Evolutionary conservation across 2,329 filamentous ascomycete species (phyloP), one percentile per base, ranked within the genome.

Genomic region (Sarocladiaceae sp.): DNA sequence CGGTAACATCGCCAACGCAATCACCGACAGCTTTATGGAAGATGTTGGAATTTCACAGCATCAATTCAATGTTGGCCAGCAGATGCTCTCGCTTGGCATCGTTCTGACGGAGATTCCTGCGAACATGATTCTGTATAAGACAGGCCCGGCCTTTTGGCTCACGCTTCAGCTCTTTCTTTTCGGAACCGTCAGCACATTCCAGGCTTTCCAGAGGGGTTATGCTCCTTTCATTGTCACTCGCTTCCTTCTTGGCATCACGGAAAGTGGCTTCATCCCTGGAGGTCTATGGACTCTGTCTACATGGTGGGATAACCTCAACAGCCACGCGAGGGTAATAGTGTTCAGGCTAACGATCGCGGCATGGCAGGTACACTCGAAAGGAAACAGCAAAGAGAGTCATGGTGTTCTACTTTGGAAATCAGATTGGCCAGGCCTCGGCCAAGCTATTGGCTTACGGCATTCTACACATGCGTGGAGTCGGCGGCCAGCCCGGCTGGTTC

Each of bases 321-420:
- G 21, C 19, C 33, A 35, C 7, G 33, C 6, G 6, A 5, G n/a
- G n/a, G n/a, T n/a, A n/a, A n/a, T n/a, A n/a, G n/a, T n/a, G n/a
- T n/a, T n/a, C n/a, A n/a, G n/a, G n/a, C n/a, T n/a, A n/a, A n/a
- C n/a, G n/a, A n/a, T n/a, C n/a, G n/a, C n/a, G n/a, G n/a, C n/a
- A n/a, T n/a, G n/a, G 6, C 18, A 35, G 34, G 34, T 78, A 78
- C 54, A 76, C 71, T 1, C 65, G 65, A 3, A 60, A 62, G 3
- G 74, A 78, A 53, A 71, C 69, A 0, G 71, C 69, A 45, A 70
- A 75, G 47, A 66, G 74, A 7, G 67, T 75, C 40, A 72, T 71
- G 54, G 54, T 76, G 26, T 78, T 78, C 56, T 78, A 72, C 59
- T 73, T 78, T 45, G 75, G 74, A 10, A 75, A 76, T 51, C 68